phyloP scores from a whole-genome alignment of 495 filamentous ascomycete species.

The Xylaria grammica region DNA sequence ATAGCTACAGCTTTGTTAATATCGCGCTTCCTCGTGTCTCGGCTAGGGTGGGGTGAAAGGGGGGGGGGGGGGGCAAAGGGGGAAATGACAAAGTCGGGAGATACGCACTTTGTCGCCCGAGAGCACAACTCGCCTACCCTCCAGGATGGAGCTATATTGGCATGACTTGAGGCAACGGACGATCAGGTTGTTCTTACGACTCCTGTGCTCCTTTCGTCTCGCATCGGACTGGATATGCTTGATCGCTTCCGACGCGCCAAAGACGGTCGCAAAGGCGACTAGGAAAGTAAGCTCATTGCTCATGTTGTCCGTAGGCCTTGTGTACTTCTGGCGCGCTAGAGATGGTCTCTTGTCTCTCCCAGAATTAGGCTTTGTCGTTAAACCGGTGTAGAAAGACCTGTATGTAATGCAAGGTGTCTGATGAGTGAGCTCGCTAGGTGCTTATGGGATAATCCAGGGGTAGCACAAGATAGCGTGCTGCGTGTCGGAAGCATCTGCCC shows the following conservation, averaged over 20 bases:
- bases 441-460: conserved; percentile 13
- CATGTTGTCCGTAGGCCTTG: conserved; percentile 21
- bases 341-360: not conserved
- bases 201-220: conserved; percentile 52
- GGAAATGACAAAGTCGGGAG: not conserved
- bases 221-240: conserved; percentile 53
- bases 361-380: not conserved
- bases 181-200: conserved; percentile 54
- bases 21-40: not conserved
- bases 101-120: conserved; percentile 48
- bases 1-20: conserved; percentile 36
- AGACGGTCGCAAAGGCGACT: conserved; percentile 56
- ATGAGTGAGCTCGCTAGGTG: not conserved
- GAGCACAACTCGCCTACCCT: conserved; percentile 53
- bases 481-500: conserved; percentile 21
- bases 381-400: conserved; percentile 2
- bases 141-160: conserved; percentile 42
- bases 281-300: conserved; percentile 47
- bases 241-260: conserved; percentile 57
- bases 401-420: not conserved
- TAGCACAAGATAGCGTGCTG: conserved; percentile 16
- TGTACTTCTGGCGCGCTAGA: not conserved
- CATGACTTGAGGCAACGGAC: conserved; percentile 51
- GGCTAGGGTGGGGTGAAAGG: not conserved
- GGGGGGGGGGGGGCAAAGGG: not conserved